Conservation (phyloP, 1,139 yeast species). For the Yamadazyma mexicana region DNA sequence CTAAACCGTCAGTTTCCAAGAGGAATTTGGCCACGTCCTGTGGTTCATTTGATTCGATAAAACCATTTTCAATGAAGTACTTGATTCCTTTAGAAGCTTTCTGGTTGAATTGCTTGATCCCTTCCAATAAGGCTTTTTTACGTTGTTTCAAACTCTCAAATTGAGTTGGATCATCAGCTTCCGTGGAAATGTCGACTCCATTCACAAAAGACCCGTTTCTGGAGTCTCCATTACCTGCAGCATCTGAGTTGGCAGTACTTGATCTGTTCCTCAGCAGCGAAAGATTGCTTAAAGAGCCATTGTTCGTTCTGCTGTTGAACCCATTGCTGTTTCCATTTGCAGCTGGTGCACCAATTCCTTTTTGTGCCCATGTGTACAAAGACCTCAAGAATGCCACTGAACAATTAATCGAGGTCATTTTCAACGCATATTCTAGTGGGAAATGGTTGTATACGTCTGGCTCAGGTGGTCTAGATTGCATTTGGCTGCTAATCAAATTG, state of each 20-base stretch:
- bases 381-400: constrained; percentile 83
- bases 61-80: constrained; percentile 59
- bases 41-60: constrained; percentile 64
- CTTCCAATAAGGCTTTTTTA: constrained; percentile 78
- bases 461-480: constrained; percentile 62
- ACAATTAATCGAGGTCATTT: constrained; percentile 77
- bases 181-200: constrained; percentile 25
- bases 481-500: constrained; percentile 67
- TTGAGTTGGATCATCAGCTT: constrained; percentile 74
- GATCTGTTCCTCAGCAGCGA: constrained; percentile 37
- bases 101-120: constrained; percentile 75
- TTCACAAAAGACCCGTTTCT: constrained; percentile 36
- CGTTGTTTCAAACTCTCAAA: constrained; percentile 83
- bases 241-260: constrained; percentile 41
- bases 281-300: constrained; percentile 20
- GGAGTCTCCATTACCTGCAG: constrained; percentile 27
- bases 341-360: constrained; percentile 43
- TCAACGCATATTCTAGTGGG: constrained; percentile 81
- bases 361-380: constrained; percentile 84
- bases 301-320: not conserved
- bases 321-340: constrained; percentile 5
- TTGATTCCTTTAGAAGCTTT: constrained; percentile 82
- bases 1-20: constrained; percentile 75
- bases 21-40: constrained; percentile 72
- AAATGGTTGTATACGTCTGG: constrained; percentile 55